Evolutionary conservation across 192 early-diverging fungal species (phyloP), one percentile per base, ranked within the genome.

Genomic region (Diversispora eburnea): DNA sequence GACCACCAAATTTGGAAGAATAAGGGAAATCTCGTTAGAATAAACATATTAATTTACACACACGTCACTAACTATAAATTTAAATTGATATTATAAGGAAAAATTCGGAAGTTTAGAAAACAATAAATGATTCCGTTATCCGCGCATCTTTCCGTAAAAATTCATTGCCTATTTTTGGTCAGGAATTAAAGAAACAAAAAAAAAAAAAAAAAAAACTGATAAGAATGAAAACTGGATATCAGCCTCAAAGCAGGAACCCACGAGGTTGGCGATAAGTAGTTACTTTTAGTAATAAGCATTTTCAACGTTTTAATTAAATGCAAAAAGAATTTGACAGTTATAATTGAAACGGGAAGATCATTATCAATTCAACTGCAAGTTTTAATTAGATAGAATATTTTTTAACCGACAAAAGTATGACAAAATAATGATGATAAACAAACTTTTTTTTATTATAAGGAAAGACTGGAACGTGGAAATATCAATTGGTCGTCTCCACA

Each of bases 401-500:
- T 33, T 33, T 33, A 33, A 33, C 51, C 51, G 12, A 17, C 51
- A 13, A n/a, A n/a, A 13, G 51, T 54, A 12, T 17, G n/a, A 54
- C n/a, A 4, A 54, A 13, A 51, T 12, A 13, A 12, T 12, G 49
- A 51, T 5, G 13, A 8, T 12, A 51, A 13, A 12, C 8, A 12
- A 8, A 51, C 2, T 59, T 22, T 19, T 39, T 13, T 13, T 13
- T 15, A 61, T 5, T 2, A 41, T 42, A 7, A 13, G 41, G 5
- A 8, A 62, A 62, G 25, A 39, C 15, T 5, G 33, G 15, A 17
- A 12, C 60, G 60, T 8, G 22, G 61, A 43, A 63, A 42, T 33
- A 33, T 60, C 42, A 41, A 63, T 42, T 63, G 15, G 9, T 63
- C 17, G 22, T 42, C 61, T 41, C 61, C 61, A 63, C 61, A 63